Conservation (phyloP, 2,329 filamentous ascomycete genomes). For the Aspergillus fumigatiaffinis region DNA sequence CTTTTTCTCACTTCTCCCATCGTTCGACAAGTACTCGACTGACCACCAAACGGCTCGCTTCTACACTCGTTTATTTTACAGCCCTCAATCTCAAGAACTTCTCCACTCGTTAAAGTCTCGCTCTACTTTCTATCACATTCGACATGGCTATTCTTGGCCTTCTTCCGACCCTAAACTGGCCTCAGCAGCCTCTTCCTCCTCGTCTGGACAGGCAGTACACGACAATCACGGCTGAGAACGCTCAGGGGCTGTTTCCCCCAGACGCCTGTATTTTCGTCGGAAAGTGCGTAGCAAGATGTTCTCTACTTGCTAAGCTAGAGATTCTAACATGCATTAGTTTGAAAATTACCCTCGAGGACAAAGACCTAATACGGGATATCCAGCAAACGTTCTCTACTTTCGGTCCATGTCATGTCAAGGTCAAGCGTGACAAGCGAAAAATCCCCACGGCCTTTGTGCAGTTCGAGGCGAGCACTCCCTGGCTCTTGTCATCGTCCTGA, state of each 20-base stretch:
- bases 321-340: slow-evolving; percentile 21
- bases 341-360: slow-evolving; percentile 20
- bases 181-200: slow-evolving; percentile 2
- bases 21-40: background rate
- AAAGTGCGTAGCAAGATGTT: slow-evolving; percentile 27
- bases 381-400: slow-evolving; percentile 26
- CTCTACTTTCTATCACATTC: background rate
- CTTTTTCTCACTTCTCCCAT: background rate
- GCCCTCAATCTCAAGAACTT: background rate
- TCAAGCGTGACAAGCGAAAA: slow-evolving; percentile 30
- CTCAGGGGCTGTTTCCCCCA: slow-evolving; percentile 35
- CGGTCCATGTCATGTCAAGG: slow-evolving; percentile 34
- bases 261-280: slow-evolving; percentile 38
- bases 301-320: background rate
- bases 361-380: slow-evolving; percentile 28
- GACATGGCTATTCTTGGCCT: background rate
- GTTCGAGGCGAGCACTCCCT: slow-evolving; percentile 29
- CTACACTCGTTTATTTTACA: background rate
- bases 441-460: slow-evolving; percentile 38
- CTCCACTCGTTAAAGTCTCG: background rate
- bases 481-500: background rate
- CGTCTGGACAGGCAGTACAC: slow-evolving; percentile 27
- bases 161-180: background rate
- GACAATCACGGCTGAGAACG: slow-evolving; percentile 27
- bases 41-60: background rate